Conservation (phyloP, 495 filamentous ascomycete genomes). For the Cryomyces antarcticus region DNA sequence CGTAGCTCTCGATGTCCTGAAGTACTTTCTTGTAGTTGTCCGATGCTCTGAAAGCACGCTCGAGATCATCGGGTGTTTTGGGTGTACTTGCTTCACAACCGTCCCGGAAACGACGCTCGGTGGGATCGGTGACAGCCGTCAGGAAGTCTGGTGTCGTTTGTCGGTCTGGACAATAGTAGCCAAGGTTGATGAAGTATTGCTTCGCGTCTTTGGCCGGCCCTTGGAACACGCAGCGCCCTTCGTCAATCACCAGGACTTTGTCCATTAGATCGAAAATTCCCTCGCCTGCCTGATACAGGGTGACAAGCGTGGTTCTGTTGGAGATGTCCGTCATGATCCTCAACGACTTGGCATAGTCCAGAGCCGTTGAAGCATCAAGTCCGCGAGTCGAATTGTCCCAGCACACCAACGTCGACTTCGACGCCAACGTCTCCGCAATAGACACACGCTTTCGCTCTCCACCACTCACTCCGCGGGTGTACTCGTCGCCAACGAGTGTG, state of each 20-base stretch:
- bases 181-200: constrained; percentile 48
- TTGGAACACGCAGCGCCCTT: constrained; percentile 44
- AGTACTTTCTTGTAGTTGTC: constrained; percentile 30
- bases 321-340: constrained; percentile 70
- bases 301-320: constrained; percentile 63
- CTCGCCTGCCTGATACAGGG: constrained; percentile 68
- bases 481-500: constrained; percentile 71
- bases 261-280: constrained; percentile 70
- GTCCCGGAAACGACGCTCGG: constrained; percentile 41
- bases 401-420: constrained; percentile 42
- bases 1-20: constrained; percentile 37
- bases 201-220: constrained; percentile 41
- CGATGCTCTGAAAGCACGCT: constrained; percentile 36
- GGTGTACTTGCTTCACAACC: constrained; percentile 44
- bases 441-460: constrained; percentile 54
- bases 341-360: constrained; percentile 60
- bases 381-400: constrained; percentile 69
- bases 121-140: constrained; percentile 55
- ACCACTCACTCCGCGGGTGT: constrained; percentile 52
- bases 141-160: constrained; percentile 59
- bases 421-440: constrained; percentile 47
- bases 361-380: constrained; percentile 56
- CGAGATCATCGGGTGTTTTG: constrained; percentile 40
- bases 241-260: constrained; percentile 48
- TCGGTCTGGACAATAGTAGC: constrained; percentile 44